Evolutionary conservation across 2,329 filamentous ascomycete genomes (phyloP), one percentile per base, ranked within the genome.

Genomic region (Aspergillus neotritici): DNA sequence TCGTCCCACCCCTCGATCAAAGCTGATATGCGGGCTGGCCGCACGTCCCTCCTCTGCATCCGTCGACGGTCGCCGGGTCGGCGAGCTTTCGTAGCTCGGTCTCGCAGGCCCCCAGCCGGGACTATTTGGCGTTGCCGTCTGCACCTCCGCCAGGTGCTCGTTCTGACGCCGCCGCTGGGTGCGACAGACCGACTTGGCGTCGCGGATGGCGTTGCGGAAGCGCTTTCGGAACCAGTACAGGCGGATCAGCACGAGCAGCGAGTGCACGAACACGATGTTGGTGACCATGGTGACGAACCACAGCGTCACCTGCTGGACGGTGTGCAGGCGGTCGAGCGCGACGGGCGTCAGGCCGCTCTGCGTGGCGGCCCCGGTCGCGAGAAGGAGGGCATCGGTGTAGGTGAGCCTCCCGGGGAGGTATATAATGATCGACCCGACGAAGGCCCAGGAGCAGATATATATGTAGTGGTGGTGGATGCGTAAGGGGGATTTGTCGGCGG

Each of bases 221-320:
- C 88, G 80, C 65, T 91, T 94, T 66, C 96, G 89, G 62, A 97
- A 97, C 90, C 89, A 97, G 67, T 94, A 94, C 2, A 97, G 73
- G 25, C 91, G 84, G 7, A 96, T 75, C 54, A 94, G 87, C 9
- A 97, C 91, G 29, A 97, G 87, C 40, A 80, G 84, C 1, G 85
- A 81, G 60, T 93, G 82, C 56, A 94, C 81, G 33, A 84, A 82
- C 46, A 94, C 90, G 0, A 88, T 87, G 46, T 87, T 93, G 16
- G 83, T 80, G n/a, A 86, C 56, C 75, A 87, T 82, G 4, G 83
- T 71, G 35, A 86, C 73, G 8, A 87, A 54, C 57, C 83, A 87
- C 30, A 93, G 69, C 37, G 84, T 76, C 36, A 85, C 61, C 66
- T 91, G 84, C 60, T 86, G 83, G 48, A 82, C 84, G 2, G 79